These are phyloP conservation scores for Silene conica DNA, from an alignment of 148 eudicot species.

Conservation along the genomic window DNA sequence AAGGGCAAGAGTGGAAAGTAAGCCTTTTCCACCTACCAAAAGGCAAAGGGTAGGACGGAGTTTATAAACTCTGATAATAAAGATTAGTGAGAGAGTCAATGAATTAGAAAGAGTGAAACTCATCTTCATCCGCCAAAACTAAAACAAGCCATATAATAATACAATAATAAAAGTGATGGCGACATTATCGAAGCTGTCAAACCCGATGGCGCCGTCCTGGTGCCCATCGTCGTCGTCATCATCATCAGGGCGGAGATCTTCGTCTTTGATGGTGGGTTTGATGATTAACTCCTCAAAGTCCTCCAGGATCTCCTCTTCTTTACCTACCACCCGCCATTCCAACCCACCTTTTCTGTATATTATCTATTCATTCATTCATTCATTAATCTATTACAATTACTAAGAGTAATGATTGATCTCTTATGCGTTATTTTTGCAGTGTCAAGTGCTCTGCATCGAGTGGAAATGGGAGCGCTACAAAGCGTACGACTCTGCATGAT, in stretches of 20 bases:
- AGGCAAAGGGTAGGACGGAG: neutral
- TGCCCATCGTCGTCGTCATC: neutral
- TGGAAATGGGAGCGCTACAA: conserved; percentile 59
- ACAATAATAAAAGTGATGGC: neutral
- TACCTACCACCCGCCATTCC: conserved; percentile 16
- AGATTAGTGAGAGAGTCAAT: no score
- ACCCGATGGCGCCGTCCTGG: neutral
- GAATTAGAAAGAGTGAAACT: neutral
- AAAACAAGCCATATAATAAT: neutral
- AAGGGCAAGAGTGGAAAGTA: neutral
- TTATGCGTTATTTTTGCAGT: conserved; percentile 26
- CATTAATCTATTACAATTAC: neutral
- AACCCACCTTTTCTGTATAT: conserved; percentile 22
- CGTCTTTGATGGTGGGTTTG: conserved; percentile 10
- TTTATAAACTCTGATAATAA: no score
- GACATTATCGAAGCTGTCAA: conserved; percentile 1
- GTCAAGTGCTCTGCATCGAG: conserved; percentile 52
- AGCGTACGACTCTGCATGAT: conserved; percentile 78
- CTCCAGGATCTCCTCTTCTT: conserved; percentile 5
- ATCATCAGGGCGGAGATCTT: neutral
- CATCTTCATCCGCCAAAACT: neutral
- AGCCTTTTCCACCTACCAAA: neutral
- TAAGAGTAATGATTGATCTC: no score
- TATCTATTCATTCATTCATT: neutral
- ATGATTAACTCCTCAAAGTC: neutral